Evolutionary conservation across 1,284 basidiomycete genomes (phyloP).

Genomic region (Wallemia hederae): DNA sequence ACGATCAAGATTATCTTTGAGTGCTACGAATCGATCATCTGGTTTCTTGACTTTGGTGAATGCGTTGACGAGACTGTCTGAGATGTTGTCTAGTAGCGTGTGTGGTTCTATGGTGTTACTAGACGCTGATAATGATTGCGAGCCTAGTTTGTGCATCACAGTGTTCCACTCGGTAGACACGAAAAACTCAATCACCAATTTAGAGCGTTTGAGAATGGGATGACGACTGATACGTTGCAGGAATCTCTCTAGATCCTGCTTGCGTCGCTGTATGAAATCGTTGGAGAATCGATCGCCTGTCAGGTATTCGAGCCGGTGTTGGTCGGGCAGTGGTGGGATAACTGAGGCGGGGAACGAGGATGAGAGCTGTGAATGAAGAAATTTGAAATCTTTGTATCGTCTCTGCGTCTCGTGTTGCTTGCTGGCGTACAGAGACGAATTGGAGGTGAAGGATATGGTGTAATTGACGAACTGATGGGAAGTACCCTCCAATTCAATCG

Average conservation of each 20-base stretch:
- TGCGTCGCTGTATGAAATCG: slow-evolving; percentile 79
- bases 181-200: slow-evolving; percentile 66
- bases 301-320: slow-evolving; percentile 82
- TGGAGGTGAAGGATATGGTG: neutral
- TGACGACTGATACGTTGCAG: slow-evolving; percentile 67
- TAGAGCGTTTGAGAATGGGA: slow-evolving; percentile 75
- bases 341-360: slow-evolving; percentile 89
- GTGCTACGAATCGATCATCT: slow-evolving; percentile 71
- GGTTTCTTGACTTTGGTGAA: slow-evolving; percentile 87
- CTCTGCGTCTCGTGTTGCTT: slow-evolving; percentile 14
- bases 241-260: slow-evolving; percentile 72
- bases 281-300: slow-evolving; percentile 88
- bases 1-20: slow-evolving; percentile 71
- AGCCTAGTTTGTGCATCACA: slow-evolving; percentile 59
- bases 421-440: neutral
- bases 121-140: slow-evolving; percentile 51
- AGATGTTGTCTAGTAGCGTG: slow-evolving; percentile 72
- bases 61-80: slow-evolving; percentile 80
- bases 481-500: neutral
- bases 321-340: slow-evolving; percentile 81
- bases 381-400: slow-evolving; percentile 90
- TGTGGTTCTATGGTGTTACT: slow-evolving; percentile 39
- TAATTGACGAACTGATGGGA: neutral
- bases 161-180: slow-evolving; percentile 96
- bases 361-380: slow-evolving; percentile 59